Evolutionary conservation across 2,329 filamentous ascomycete species (phyloP), one percentile per base, ranked within the genome.

Genomic region (Talaromyces piceae): DNA sequence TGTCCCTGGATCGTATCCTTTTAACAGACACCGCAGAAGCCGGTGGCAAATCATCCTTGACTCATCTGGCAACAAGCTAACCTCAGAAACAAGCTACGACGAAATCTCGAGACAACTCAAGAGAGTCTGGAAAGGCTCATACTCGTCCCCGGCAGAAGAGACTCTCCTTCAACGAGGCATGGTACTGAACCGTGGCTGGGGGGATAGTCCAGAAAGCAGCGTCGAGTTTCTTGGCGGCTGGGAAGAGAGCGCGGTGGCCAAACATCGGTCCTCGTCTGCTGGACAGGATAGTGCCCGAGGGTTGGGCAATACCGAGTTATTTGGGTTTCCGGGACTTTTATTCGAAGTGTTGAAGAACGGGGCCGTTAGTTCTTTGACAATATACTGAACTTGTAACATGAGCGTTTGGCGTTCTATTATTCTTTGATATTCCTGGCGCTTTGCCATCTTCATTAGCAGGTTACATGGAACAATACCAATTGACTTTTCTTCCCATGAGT

Each of bases 301-400:
- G 56, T 67, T 85, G 54, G 82, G 81, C 18, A 86, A 85, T 51
- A 95, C 91, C 13, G 91, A 91, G 55, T 71, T 98, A 25, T 97
- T 89, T 72, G 91, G 91, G 1, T 96, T 96, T 63, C 91, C 93
- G 0, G 91, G 93, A 0, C 73, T 97, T 68, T 82, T 96, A 44
- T 97, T 98, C 72, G 93, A 98, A 71, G 91, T 98, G 25, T 71
- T 97, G 67, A 91, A 88, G 81, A 96, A 95, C 64, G 90, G 88
- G 3, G 85, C 83, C 55, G 87, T 98, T 22, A 94, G 89, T 68
- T 87, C 88, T 23, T 75, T 97, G 66, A 97, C 91, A 8, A 83
- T 95, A 22, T 95, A 91, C 73, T 95, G 66, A 80, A 18, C 13
- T 12, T 47, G 22, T 39, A 37, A 22, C 5, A 46, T 33, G 30